Conservation (phyloP, 23 red algal species). For the Gracilaria vermiculophylla region DNA sequence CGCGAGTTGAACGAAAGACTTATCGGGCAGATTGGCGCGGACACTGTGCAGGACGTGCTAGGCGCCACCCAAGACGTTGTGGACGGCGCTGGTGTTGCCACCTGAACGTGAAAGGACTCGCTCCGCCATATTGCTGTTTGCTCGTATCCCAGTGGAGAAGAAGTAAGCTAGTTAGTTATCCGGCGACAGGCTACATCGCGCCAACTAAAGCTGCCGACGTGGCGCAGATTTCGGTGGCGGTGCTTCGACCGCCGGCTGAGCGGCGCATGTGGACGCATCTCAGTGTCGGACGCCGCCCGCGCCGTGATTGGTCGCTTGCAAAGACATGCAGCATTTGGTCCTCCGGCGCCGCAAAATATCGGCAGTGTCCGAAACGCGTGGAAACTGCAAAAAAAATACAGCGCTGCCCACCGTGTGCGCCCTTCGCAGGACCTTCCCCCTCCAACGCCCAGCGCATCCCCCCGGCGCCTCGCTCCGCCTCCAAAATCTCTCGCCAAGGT, state of each 20-base stretch:
- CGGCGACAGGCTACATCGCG: no score
- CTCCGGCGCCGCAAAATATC: not conserved
- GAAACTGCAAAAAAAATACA: not conserved
- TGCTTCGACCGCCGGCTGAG: no score
- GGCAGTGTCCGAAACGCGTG: not conserved
- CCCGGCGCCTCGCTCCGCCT: no score
- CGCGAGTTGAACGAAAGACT: constrained; percentile 54
- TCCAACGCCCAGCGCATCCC: no score
- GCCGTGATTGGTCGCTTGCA: constrained; percentile 11
- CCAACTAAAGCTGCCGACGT: no score
- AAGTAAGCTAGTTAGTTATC: no score
- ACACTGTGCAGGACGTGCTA: not conserved
- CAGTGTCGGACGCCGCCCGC: not conserved
- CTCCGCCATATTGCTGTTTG: no score
- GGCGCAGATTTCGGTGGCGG: no score
- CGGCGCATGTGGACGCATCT: not conserved
- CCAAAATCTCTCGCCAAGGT: no score
- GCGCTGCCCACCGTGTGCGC: not conserved
- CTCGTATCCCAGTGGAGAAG: no score
- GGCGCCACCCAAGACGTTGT: not conserved
- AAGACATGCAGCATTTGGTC: constrained; percentile 5
- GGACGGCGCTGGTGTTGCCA: not conserved
- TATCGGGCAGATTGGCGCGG: constrained; percentile 5
- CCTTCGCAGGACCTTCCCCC: no score
- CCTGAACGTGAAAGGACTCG: not conserved